Evolutionary conservation across 768 basidiomycete species (phyloP).

Genomic region (Rossbeevera mucosa): DNA sequence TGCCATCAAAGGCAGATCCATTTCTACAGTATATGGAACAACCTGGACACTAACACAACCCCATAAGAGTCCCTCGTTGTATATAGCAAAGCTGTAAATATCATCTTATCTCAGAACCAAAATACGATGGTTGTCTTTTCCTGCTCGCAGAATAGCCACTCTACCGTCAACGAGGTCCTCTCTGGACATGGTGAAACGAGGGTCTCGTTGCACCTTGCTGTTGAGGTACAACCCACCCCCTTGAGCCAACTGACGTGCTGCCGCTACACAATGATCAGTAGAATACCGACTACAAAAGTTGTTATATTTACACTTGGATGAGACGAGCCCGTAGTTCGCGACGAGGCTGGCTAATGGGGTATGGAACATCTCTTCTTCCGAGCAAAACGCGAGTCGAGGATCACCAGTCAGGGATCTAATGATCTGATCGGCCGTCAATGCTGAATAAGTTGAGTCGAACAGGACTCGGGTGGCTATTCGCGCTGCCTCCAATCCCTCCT

Average conservation of each 20-base stretch:
- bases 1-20: no score
- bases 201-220: constrained; percentile 50
- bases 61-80: no score
- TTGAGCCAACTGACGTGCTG: constrained; percentile 56
- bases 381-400: constrained; percentile 54
- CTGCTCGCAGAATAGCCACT: constrained; percentile 64
- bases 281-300: not conserved
- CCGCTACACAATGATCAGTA: constrained; percentile 42
- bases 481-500: constrained; percentile 38
- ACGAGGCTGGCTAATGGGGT: constrained; percentile 59
- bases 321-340: constrained; percentile 49
- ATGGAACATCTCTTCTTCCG: constrained; percentile 47
- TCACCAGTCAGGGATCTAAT: constrained; percentile 60
- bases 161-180: constrained; percentile 55
- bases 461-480: constrained; percentile 43
- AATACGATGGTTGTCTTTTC: constrained; percentile 67
- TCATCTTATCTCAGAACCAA: constrained; percentile 35
- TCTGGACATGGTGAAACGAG: constrained; percentile 37
- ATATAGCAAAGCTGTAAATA: not conserved
- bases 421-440: constrained; percentile 53
- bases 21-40: no score
- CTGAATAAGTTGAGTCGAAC: constrained; percentile 35
- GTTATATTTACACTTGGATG: constrained; percentile 56
- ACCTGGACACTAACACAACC: no score
- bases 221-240: constrained; percentile 74